Conservation (phyloP, 768 basidiomycete genomes). For the Hortiboletus flavorubellus region DNA sequence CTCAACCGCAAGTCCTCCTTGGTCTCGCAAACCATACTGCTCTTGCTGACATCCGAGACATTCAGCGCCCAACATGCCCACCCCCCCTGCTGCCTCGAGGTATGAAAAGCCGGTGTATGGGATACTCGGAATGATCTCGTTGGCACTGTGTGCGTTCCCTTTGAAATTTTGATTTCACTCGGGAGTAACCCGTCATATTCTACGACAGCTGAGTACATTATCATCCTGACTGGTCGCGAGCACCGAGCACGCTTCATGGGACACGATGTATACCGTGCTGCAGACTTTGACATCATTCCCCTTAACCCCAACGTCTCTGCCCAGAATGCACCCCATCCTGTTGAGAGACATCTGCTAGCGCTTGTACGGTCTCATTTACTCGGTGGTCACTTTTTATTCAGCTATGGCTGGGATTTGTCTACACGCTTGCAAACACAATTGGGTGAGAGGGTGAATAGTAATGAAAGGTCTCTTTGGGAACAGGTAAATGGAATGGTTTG, state of each 20-base stretch:
- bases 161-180: neutral
- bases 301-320: slow-evolving; percentile 68
- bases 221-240: slow-evolving; percentile 82
- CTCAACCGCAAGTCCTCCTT: slow-evolving; percentile 54
- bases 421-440: slow-evolving; percentile 83
- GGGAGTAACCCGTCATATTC: neutral
- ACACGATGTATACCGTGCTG: slow-evolving; percentile 84
- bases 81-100: slow-evolving; percentile 54
- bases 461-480: slow-evolving; percentile 68
- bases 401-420: slow-evolving; percentile 89
- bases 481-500: slow-evolving; percentile 46
- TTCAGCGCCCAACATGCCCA: slow-evolving; percentile 50
- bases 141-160: slow-evolving; percentile 61
- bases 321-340: slow-evolving; percentile 70
- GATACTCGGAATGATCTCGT: slow-evolving; percentile 72
- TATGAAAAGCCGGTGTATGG: slow-evolving; percentile 69
- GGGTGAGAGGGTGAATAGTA: slow-evolving; percentile 48
- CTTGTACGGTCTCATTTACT: slow-evolving; percentile 83
- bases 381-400: slow-evolving; percentile 82
- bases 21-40: neutral
- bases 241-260: slow-evolving; percentile 76
- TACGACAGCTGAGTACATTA: slow-evolving; percentile 82
- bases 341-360: slow-evolving; percentile 83
- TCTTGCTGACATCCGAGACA: neutral
- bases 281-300: slow-evolving; percentile 89